Base-by-base conservation (phyloP, 805 yeast species). In the Saccharomycopsis malanga region DNA sequence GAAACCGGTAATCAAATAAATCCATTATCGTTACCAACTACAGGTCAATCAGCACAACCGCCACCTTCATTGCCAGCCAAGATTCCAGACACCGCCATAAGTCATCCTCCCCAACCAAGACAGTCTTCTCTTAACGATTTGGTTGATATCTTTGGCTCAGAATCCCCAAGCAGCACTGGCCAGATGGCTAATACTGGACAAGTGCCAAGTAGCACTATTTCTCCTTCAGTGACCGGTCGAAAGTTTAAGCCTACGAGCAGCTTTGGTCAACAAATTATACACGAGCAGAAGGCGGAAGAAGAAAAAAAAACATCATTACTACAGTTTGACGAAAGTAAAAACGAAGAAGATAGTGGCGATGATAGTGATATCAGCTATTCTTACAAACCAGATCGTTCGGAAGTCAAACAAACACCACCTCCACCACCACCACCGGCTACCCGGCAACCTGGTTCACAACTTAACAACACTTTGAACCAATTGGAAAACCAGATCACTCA, bases 191-290 rank as follows among this genome's bases (percentile, higher is more conserved):
- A n/a, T n/a, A n/a, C n/a, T n/a, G n/a, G n/a, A n/a, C n/a, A n/a
- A n/a, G n/a, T n/a, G n/a, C n/a, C n/a, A n/a, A n/a, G n/a, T n/a
- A n/a, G n/a, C n/a, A n/a, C n/a, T n/a, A n/a, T n/a, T n/a, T 58
- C 73, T 67, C 36, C 35, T 58, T 17, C 49, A n/a, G n/a, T n/a
- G n/a, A 41, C 44, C 6, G 44, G 44, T 4, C 66, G 64, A 50
- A 64, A 66, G 38, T 91, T 89, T 65, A 83, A 77, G 45, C 97
- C 97, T 30, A 73, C 88, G 15, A 87, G 96, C 0, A 66, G 74
- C 9, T 91, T 89, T 69, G 98, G 98, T 27, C 95, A 84, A 65
- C 73, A 74, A 30, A 71, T 89, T 45, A 64, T 69, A 6, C 36
- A 32, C 12, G 36, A 32, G 36, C 36, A 32, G 15, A n/a, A 10